Evolutionary conservation across 306 rosid species (phyloP), one percentile per base, ranked within the genome.

Genomic region (Acacia crassicarpa): DNA sequence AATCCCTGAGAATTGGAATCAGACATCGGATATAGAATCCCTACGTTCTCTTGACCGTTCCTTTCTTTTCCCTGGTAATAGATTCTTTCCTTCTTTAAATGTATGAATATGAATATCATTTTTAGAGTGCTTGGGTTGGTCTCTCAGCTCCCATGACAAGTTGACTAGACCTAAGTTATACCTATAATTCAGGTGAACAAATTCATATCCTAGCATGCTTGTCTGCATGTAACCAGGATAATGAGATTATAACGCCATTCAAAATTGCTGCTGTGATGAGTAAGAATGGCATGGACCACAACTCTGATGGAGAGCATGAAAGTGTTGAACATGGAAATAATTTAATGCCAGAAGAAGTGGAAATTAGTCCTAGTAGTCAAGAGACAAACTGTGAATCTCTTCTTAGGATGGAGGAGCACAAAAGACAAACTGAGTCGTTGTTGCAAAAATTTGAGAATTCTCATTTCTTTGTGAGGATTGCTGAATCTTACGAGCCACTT

Each of bases 181-280:
- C 82, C 80, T 79, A 78, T 89, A 79, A 82, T 89, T 70, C 92
- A 95, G 99, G 99, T 77, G 99, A 95, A 88, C 98, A 92, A 73
- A 88, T 92, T 88, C 93, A 92, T 83, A 86, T 95, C 84, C 84
- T 95, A 89, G 99, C 97, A 77, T 92, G 98, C 93, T 90, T 95
- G 88, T 92, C 98, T 76, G 98, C 97, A 30, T 89, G 86, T 87
- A 87, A 91, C 89, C 93, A 92, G 88, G 96, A 95, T 84, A 81
- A 88, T 62, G 92, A 90, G 88, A 85, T 89, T 75, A 86, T 91
- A 27, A 83, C 98, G 72, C 97, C 98, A 38, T 93, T 91, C 80
- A 85, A 94, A 89, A 90, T 87, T 77, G 93, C 96, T 53, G 95
- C 94, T 44, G 86, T 81, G 76, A 86, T 82, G 89, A 89, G 82